A percentile compares a stretch with the other conserved stretches of the same genome.
These are phyloP conservation scores for Tricholoma bakamatsutake DNA, from an alignment of 768 basidiomycete genomes.

Conservation along the genomic window DNA sequence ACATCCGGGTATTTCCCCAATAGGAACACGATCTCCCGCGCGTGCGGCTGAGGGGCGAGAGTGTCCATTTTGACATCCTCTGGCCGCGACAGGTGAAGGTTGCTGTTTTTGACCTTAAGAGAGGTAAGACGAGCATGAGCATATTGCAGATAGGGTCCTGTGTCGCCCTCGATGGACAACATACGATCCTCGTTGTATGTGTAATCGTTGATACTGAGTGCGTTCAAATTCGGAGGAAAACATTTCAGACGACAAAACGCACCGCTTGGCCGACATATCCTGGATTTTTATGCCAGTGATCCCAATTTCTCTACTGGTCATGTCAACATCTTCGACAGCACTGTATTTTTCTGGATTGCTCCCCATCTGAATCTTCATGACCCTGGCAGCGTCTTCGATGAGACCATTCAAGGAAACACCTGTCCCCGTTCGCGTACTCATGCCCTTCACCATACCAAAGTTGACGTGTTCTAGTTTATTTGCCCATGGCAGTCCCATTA, in stretches of 20 bases:
- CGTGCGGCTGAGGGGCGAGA: constrained; percentile 64
- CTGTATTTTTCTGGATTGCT: constrained; percentile 91
- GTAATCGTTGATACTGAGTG: constrained; percentile 85
- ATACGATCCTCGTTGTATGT: constrained; percentile 92
- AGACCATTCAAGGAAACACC: constrained; percentile 95
- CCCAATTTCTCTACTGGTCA: constrained; percentile 75
- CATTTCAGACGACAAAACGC: constrained; percentile 14
- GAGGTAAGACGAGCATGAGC: constrained; percentile 91
- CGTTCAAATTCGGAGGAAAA: neutral
- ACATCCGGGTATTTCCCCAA: constrained; percentile 89
- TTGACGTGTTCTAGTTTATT: constrained; percentile 80
- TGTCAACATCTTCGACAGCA: constrained; percentile 82
- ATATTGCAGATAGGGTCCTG: constrained; percentile 94
- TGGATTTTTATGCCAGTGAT: constrained; percentile 97
- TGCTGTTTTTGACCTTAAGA: constrained; percentile 87
- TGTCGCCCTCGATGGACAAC: constrained; percentile 95
- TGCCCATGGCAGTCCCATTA: constrained; percentile 91
- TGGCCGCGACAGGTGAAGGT: constrained; percentile 67
- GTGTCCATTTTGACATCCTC: constrained; percentile 61
- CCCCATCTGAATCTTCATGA: constrained; percentile 97
- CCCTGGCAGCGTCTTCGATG: constrained; percentile 76
- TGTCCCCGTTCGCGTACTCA: constrained; percentile 91
- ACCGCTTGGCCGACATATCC: constrained; percentile 94
- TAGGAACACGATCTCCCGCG: constrained; percentile 82
- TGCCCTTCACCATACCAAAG: constrained; percentile 88